Conservation (phyloP, 176 grass and related monocot genomes). For the Aechmea fasciata region DNA sequence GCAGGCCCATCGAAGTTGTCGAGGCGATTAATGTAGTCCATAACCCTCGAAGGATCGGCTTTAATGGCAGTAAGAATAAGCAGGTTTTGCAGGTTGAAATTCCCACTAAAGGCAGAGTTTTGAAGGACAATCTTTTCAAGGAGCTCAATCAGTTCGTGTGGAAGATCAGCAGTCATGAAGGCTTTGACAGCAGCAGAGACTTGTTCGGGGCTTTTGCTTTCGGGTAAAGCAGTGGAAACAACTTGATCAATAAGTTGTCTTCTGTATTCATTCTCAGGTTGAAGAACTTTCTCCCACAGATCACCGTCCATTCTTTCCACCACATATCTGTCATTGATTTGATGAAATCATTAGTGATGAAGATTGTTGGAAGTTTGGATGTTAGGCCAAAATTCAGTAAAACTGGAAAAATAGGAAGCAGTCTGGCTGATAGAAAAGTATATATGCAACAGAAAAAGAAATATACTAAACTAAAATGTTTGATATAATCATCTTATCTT, state of each 20-base stretch:
- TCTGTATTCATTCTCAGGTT: constrained; percentile 95
- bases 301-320: constrained; percentile 95
- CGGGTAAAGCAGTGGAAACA: constrained; percentile 89
- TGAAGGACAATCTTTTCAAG: constrained; percentile 99
- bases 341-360: constrained; percentile 3
- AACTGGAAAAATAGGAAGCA: too few relatives aligned
- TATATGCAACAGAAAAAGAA: too few relatives aligned
- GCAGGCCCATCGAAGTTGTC: constrained; percentile 99
- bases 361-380: too few relatives aligned
- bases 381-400: too few relatives aligned
- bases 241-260: constrained; percentile 98
- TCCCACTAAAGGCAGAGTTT: constrained; percentile 95
- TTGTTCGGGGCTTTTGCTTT: constrained; percentile 97
- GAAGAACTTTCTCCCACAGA: constrained; percentile 95
- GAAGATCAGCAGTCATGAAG: constrained; percentile 97
- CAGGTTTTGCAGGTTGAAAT: constrained; percentile 94
- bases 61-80: constrained; percentile 94
- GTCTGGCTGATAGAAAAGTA: too few relatives aligned
- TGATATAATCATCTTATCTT: too few relatives aligned
- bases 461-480: too few relatives aligned
- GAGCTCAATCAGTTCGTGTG: constrained; percentile 93
- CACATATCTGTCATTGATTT: constrained; percentile 58
- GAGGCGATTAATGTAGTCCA: constrained; percentile 92
- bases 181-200: constrained; percentile 98
- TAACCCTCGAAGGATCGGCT: constrained; percentile 85